Conservation (phyloP, 352 stramenopile species). For the Globisporangium barbulae region DNA sequence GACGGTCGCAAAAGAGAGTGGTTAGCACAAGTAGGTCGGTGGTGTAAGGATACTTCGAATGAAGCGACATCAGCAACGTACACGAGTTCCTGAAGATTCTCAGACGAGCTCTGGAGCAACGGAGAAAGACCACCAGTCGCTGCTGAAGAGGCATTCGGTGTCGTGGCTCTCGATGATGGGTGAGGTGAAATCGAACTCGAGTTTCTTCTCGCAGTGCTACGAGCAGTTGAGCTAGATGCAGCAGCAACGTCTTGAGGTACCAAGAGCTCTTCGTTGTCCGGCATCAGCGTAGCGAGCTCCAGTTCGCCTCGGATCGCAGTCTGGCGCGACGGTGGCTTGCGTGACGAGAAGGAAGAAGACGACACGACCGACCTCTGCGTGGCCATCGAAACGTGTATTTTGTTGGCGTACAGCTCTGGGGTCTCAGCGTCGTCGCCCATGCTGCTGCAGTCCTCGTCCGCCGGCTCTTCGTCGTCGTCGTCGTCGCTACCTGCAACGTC, state of each 20-base stretch:
- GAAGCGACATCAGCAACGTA: constrained; percentile 7
- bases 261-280: neutral
- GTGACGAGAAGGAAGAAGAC: neutral
- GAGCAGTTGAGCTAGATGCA: neutral
- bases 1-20: neutral
- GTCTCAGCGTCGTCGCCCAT: constrained; percentile 1
- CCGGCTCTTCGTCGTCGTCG: neutral
- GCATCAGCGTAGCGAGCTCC: neutral
- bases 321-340: constrained; percentile 23
- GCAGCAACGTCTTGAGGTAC: neutral
- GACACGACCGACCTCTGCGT: neutral
- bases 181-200: neutral
- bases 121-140: neutral
- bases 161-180: neutral
- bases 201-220: neutral
- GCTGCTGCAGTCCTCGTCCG: neutral
- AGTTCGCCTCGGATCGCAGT: constrained; percentile 36
- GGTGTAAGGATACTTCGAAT: neutral
- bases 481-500: neutral
- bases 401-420: neutral
- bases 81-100: constrained; percentile 18
- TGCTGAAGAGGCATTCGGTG: neutral
- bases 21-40: neutral
- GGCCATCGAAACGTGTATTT: neutral
- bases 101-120: constrained; percentile 16